Evolutionary conservation across 495 filamentous ascomycete genomes (phyloP).

Genomic region (Geopyxis carbonaria): DNA sequence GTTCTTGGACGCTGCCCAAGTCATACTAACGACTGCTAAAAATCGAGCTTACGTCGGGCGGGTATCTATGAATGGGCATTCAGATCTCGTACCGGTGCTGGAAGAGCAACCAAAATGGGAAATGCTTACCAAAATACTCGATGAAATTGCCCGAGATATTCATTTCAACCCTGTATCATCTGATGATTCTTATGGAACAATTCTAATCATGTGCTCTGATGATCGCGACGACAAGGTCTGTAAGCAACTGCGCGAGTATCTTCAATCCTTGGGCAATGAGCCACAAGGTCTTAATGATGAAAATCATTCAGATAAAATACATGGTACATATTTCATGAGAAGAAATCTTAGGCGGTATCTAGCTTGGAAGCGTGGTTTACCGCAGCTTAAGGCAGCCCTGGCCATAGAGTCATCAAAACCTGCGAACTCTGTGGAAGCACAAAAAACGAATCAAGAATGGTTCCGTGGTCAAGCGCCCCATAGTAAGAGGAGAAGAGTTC

Average conservation of each 20-base stretch:
- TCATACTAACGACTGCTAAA: conserved; percentile 82
- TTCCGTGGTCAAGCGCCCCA: conserved; percentile 50
- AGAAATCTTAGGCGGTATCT: conserved; percentile 74
- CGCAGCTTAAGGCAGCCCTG: conserved; percentile 58
- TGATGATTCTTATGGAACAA: conserved; percentile 81
- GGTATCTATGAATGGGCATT: conserved; percentile 30
- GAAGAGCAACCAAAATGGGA: conserved; percentile 94
- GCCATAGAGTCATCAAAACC: neutral
- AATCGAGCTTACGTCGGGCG: conserved; percentile 71
- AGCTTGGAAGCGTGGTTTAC: conserved; percentile 78
- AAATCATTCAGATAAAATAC: neutral
- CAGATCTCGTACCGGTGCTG: conserved; percentile 68
- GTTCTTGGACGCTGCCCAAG: conserved; percentile 87
- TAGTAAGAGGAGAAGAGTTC: conserved; percentile 77
- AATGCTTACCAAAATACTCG: conserved; percentile 65
- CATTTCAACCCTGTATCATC: conserved; percentile 58
- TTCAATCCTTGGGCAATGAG: conserved; percentile 47
- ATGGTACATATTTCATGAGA: conserved; percentile 59
- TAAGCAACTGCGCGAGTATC: conserved; percentile 74
- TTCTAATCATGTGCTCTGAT: conserved; percentile 76
- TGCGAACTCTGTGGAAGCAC: neutral
- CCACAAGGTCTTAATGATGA: neutral
- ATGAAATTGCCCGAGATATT: conserved; percentile 82
- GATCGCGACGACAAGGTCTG: conserved; percentile 57
- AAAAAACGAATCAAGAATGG: conserved; percentile 13